Percentiles rank a stretch among this genome's conserved stretches.
Evolutionary conservation across 441 rosid species (phyloP).

Genomic region (Pelargonium citronellum): DNA sequence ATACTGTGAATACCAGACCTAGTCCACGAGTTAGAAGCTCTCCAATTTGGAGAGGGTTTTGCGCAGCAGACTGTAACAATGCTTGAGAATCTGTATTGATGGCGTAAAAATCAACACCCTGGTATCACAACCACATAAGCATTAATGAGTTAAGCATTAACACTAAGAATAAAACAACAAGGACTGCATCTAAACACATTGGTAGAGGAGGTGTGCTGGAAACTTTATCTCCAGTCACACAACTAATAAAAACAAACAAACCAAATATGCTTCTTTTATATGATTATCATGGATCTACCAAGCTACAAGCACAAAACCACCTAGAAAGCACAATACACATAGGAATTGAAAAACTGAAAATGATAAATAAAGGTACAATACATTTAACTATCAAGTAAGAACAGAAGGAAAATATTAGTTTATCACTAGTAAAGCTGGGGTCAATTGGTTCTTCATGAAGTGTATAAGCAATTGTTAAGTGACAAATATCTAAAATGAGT

Average conservation of each 20-base stretch:
- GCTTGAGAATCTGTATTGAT: constrained; percentile 95
- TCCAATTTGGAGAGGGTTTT: constrained; percentile 87
- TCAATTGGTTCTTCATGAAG: background rate
- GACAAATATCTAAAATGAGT: background rate
- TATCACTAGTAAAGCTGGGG: background rate
- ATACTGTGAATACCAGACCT: constrained; percentile 38
- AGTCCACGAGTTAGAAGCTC: constrained; percentile 94
- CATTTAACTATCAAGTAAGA: background rate
- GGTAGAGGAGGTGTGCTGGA: background rate
- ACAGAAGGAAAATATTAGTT: background rate
- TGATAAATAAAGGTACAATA: background rate
- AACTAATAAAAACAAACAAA: background rate
- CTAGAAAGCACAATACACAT: background rate
- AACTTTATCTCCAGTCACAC: background rate
- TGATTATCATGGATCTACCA: background rate
- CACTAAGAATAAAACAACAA: background rate
- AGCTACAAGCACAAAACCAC: background rate
- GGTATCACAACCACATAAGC: constrained; percentile 18
- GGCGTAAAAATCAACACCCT: constrained; percentile 92
- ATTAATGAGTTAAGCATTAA: background rate
- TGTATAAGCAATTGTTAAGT: no score
- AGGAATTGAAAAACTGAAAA: background rate
- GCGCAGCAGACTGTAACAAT: constrained; percentile 72
- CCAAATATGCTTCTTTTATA: background rate
- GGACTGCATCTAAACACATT: background rate